Conservation (phyloP, 257 asterid species). For the Mitragyna speciosa region DNA sequence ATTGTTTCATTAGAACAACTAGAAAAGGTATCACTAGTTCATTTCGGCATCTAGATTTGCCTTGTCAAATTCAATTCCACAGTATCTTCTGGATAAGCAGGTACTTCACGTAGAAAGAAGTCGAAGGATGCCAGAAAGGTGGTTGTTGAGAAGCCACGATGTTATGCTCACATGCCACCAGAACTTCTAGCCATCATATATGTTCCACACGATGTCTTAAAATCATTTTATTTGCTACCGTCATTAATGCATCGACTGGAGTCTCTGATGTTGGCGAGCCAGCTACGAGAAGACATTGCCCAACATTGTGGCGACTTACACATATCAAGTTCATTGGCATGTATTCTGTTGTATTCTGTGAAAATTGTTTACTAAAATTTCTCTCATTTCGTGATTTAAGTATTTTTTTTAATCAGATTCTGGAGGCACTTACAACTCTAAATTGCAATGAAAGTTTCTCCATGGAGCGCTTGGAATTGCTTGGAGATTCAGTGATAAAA, state of each 20-base stretch:
- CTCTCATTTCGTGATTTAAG: constrained; percentile 20
- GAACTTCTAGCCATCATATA: constrained; percentile 73
- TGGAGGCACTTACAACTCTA: constrained; percentile 85
- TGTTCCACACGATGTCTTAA: constrained; percentile 56
- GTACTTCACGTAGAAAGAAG: constrained; percentile 30
- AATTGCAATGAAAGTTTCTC: constrained; percentile 85
- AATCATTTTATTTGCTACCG: constrained; percentile 83
- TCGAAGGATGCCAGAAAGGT: constrained; percentile 28
- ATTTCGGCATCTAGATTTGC: not conserved
- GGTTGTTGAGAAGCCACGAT: constrained; percentile 47
- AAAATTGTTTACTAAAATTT: not conserved
- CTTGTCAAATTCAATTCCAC: not conserved
- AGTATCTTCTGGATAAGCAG: constrained; percentile 26
- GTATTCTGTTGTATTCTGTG: constrained; percentile 17
- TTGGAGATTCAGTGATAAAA: constrained; percentile 89
- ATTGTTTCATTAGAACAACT: not conserved
- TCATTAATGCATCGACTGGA: constrained; percentile 88
- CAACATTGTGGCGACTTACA: constrained; percentile 37
- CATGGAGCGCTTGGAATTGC: constrained; percentile 92
- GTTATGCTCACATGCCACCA: constrained; percentile 75
- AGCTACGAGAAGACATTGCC: constrained; percentile 70
- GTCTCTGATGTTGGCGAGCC: constrained; percentile 91
- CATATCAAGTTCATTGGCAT: constrained; percentile 73
- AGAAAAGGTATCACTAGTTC: not conserved
- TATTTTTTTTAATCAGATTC: constrained; percentile 48